Evolutionary conservation across 2,329 filamentous ascomycete genomes (phyloP), one percentile per base, ranked within the genome.

Genomic region (Phoma sp.): DNA sequence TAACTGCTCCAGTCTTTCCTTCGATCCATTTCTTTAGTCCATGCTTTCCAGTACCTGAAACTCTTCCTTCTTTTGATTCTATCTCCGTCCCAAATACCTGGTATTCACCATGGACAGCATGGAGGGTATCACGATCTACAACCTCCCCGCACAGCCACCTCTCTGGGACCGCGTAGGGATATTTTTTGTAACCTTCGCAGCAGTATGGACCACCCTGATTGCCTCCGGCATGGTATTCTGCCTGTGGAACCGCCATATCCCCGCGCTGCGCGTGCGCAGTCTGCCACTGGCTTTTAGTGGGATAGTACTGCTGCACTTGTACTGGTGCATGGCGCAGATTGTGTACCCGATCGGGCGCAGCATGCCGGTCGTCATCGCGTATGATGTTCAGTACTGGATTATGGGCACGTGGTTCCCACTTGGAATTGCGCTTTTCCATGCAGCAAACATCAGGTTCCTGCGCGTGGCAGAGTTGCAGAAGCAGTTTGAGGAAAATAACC

Each of bases 371-470:
- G 48, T 61, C 29, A 53, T 55, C 25, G 60, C 60, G 2, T 62
- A 62, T 23, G 42, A 39, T 9, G 55, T 60, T 1, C 57, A 62
- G 32, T 65, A 60, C 47, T 62, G 57, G 29, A 44, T 63, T 27
- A 65, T 65, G 62, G 62, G 62, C 3, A 57, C 41, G 5, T 61
- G 58, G 58, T 58, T 60, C 23, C 62, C 62, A 13, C 47, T 65
- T 9, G 62, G 62, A 24, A 61, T 65, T n/a, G 60, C 58, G 8
- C 41, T 63, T 4, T 65, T 63, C 30, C 60, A 63, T 25, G 58
- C 60, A 0, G 44, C 60, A 8, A 65, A 63, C 33, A 25, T 58
- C 9, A 57, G 50, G n/a, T 60, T 65, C 24, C 45, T 63, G 7
- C 33, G 41, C 9, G 58, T 65, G 23, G 62, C 60, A 4, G 49